A percentile compares a stretch with the other conserved stretches of the same genome.
Conservation (phyloP, 176 grass and related monocot species). For the Oryza australiensis region DNA sequence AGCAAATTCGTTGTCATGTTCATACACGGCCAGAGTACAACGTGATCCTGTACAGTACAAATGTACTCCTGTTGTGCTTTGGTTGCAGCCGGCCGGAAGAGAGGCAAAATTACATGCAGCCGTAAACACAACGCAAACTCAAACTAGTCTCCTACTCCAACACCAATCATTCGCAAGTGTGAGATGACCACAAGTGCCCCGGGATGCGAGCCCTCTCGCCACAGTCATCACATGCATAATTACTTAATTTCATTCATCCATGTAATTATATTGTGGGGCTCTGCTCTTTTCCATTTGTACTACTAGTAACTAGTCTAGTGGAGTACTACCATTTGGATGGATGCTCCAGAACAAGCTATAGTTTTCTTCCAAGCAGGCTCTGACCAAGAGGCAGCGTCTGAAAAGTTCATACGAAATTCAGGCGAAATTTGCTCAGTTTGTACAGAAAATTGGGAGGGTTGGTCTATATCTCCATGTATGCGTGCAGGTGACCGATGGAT, state of each 20-base stretch:
- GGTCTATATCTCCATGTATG: too few species aligned
- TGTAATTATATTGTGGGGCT: not conserved
- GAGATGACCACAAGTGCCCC: not conserved
- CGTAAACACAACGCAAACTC: not conserved
- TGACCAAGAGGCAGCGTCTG: not conserved
- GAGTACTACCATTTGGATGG: too few species aligned
- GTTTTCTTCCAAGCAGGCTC: too few species aligned
- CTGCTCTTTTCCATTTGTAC: too few species aligned
- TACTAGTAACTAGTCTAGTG: too few species aligned
- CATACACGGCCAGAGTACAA: too few species aligned
- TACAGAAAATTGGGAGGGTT: not conserved
- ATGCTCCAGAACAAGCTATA: not conserved
- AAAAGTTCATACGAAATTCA: not conserved
- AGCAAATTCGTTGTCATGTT: too few species aligned
- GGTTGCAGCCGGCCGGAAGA: not conserved
- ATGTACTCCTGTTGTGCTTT: too few species aligned
- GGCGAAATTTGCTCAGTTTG: not conserved
- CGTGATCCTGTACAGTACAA: too few species aligned
- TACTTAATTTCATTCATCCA: not conserved
- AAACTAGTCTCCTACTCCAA: not conserved
- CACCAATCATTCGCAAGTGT: not conserved
- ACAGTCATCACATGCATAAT: not conserved
- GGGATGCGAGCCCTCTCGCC: constrained; percentile 19
- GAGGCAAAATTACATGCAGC: not conserved
- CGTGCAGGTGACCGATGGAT: too few species aligned